Base-by-base conservation (phyloP, 1,284 basidiomycete genomes). In the Sanguinoderma infundibulare region DNA sequence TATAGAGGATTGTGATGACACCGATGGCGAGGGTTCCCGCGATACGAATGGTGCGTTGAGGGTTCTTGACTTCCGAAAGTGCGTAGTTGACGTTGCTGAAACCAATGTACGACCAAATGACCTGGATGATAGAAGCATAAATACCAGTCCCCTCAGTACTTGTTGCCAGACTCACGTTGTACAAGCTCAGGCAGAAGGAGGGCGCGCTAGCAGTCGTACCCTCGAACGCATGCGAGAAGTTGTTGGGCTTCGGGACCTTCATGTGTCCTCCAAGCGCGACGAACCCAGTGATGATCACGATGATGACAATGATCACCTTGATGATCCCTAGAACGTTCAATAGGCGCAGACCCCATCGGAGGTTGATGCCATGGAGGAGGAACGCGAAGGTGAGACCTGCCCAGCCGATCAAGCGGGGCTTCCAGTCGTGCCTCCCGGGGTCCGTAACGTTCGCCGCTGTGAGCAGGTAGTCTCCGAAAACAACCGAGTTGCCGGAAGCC, bases 31-130 rank as follows among this genome's bases (percentile, higher is more conserved):
- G 70, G 1, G 89, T 87, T 2, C 83, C 87, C 0, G 89, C 89
- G 12, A 81, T 76, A 70, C 86, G 89, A 68, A 91, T 81, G 0
- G 89, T 91, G 24, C 80, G 79, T 2, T 89, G 79, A 5, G 89
- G 89, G 67, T 91, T 78, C 35, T 79, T 80, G 26, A 90, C 79
- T 69, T 91, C 88, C n/a, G 87, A 88, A 14, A 91, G 74, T 0
- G 71, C 71, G 58, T 72, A 72, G 58, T 90, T 89, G 22, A 85
- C 86, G 59, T 85, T 87, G 0, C 82, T 81, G 67, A 88, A 90
- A 0, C 87, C 87, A 59, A 81, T 78, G 66, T 83, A 87, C 0
- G 84, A 84, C 86, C 85, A 87, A 39, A 85, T 70, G 22, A 87
- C 50, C 50, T 35, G 17, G 2, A 52, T 20, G n/a, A n/a, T 17